Conservation (phyloP, 2,329 filamentous ascomycete genomes). For the Cladobotryum protrusum region DNA sequence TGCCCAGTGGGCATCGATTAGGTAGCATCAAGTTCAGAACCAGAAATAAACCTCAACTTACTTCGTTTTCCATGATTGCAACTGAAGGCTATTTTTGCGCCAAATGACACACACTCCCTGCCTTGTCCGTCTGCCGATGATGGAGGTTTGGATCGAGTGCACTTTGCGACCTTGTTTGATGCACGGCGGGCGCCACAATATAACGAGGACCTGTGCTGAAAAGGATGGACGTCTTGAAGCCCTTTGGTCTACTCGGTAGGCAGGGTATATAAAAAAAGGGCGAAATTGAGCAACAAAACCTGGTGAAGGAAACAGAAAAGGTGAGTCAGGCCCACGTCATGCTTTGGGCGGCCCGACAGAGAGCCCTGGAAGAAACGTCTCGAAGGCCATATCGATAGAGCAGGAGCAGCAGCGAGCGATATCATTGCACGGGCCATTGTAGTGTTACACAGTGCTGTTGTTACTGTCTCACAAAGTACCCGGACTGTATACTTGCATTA, state of each 20-base stretch:
- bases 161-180: too few relatives aligned
- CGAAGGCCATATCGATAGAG: neutral
- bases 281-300: neutral
- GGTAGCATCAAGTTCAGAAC: neutral
- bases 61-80: slow-evolving; percentile 18
- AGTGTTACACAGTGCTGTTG: too few relatives aligned
- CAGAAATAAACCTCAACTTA: slow-evolving; percentile 7
- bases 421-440: too few relatives aligned
- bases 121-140: neutral
- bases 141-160: too few relatives aligned
- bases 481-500: too few relatives aligned
- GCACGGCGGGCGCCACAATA: too few relatives aligned
- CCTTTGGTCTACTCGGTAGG: too few relatives aligned
- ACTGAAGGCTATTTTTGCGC: neutral
- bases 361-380: neutral
- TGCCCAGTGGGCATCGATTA: too few relatives aligned
- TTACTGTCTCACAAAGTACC: too few relatives aligned
- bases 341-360: slow-evolving; percentile 7
- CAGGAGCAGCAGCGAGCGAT: neutral
- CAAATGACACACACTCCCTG: neutral
- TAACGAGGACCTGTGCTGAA: too few relatives aligned
- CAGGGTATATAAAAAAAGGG: too few relatives aligned
- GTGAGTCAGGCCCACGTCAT: slow-evolving; percentile 12
- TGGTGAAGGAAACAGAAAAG: neutral
- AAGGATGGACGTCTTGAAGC: too few relatives aligned